Base-by-base conservation (phyloP, 495 filamentous ascomycete genomes). In the Evansstolkia leycettana region DNA sequence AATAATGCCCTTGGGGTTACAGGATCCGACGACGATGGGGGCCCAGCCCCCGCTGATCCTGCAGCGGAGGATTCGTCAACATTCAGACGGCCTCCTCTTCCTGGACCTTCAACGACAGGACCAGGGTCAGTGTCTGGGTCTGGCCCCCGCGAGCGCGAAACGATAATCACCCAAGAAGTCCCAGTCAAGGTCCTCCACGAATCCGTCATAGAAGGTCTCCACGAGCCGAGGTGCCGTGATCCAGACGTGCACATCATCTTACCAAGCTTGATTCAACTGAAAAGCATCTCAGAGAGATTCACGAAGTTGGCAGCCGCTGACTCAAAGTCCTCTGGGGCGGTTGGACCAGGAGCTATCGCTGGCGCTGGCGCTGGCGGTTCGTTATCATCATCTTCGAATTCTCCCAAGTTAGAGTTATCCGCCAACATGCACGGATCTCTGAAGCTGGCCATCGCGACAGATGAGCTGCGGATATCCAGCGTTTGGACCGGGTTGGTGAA, bases 201-300 rank as follows among this genome's bases (percentile, higher is more conserved):
- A 1, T 70, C 74, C 12, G 78, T 75, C 0, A 84, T 98, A 1
- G 82, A 86, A 36, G 80, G 74, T 10, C 77, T 95, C 26, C 84
- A 88, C 55, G 88, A 98, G 57, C 90, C 90, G 10, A 76, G 74
- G 35, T 84, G 85, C 34, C 78, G 84, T 15, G 87, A 95, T 47
- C 86, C 89, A 28, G 89, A 98, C 50, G 87, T 94, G 1, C 82
- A 96, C 59, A 89, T 98, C 55, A 72, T 84, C 24, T 73, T 98
- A 0, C 90, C 90, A 0, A 75, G 80, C 0, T 61, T 98, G 2
- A 50, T 80, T 5, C 85, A 92, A 43, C 60, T 98, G 34, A 94
- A 95, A 44, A 76, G 76, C 37, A 89, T 96, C 39, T 86, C 81
- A 5, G 90, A 98, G 55, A 80, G 90, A 27, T 94, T 94, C 61